A percentile compares a stretch with the other conserved stretches of the same genome.
Conservation (phyloP, 1,284 basidiomycete genomes). For the Exobasidium rhododendri region DNA sequence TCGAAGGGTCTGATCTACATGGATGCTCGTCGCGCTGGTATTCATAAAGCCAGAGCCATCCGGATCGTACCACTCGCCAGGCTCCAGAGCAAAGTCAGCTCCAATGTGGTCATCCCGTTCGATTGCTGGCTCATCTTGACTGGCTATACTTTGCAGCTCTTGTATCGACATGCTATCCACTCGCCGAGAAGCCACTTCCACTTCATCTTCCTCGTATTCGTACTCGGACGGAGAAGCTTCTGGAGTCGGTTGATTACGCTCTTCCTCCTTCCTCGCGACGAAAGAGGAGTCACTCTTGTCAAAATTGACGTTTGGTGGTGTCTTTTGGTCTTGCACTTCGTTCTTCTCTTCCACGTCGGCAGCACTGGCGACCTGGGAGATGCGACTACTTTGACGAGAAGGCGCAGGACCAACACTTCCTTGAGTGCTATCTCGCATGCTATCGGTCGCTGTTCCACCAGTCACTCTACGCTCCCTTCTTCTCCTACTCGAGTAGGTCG, state of each 20-base stretch:
- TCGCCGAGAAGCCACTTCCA: neutral
- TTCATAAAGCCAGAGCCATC: constrained; percentile 28
- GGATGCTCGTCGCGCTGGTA: neutral
- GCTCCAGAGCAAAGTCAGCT: constrained; percentile 6
- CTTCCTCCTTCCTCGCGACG: neutral
- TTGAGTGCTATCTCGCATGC: neutral
- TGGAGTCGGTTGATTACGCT: neutral
- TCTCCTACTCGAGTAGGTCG: constrained; percentile 12
- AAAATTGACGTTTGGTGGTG: neutral
- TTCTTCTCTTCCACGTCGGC: neutral
- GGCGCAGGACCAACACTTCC: neutral
- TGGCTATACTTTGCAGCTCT: neutral
- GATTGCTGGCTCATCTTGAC: constrained; percentile 3
- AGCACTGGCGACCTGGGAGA: neutral
- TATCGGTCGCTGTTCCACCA: neutral
- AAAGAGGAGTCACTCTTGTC: neutral
- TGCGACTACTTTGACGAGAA: neutral
- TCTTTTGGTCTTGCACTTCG: neutral
- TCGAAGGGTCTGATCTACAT: neutral
- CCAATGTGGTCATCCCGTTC: neutral
- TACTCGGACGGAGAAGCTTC: constrained; percentile 5
- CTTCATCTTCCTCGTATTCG: constrained; percentile 7
- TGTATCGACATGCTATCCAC: neutral
- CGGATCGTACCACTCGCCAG: constrained; percentile 39
- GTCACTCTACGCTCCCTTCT: constrained; percentile 9